Evolutionary conservation across 768 basidiomycete species (phyloP), one percentile per base, ranked within the genome.

Genomic region (Pleurotus platypus): DNA sequence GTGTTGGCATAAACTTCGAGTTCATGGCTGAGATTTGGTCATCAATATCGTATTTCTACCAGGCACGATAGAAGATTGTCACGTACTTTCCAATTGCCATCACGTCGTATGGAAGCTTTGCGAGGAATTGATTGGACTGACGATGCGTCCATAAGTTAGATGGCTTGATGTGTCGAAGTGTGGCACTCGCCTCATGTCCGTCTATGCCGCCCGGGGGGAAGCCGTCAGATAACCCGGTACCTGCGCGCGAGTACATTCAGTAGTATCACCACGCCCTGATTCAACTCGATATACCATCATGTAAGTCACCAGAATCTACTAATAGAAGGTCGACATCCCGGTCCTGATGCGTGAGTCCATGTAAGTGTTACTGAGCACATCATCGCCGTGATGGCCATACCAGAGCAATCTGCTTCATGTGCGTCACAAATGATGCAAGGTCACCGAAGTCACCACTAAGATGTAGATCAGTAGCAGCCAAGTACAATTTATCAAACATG

Each of bases 11-110:
- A 89, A 56, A 78, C 75, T 67, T 92, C 91, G n/a, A 93, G 69
- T 71, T 95, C 93, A 62, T 95, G 94, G 67, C 87, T 89, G 54
- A 39, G 40, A 8, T 20, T 16, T 26, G 39, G 35, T 12, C 30
- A 26, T 40, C 39, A 40, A 38, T 27, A 30, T 12, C 6, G 38
- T 50, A 16, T 8, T 27, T 30, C 11, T 35, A 11, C 11, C 11
- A 13, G 7, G 49, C 16, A 15, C 11, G 7, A 5, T 8, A 45
- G 16, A 22, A 16, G 22, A 9, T 27, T 13, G n/a, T 1, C 7
- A 69, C 88, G 38, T 64, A 87, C 84, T 94, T 95, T 64, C 94
- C 93, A 51, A 94, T 91, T 2, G 90, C 72, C 66, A 94, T 80
- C 2, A 92, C 64, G 65, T 95, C 94, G 65, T 92, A 95, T 0